Evolutionary conservation across 2,329 filamentous ascomycete genomes (phyloP), one percentile per base, ranked within the genome.

Genomic region (Gliomastix tumulicola): DNA sequence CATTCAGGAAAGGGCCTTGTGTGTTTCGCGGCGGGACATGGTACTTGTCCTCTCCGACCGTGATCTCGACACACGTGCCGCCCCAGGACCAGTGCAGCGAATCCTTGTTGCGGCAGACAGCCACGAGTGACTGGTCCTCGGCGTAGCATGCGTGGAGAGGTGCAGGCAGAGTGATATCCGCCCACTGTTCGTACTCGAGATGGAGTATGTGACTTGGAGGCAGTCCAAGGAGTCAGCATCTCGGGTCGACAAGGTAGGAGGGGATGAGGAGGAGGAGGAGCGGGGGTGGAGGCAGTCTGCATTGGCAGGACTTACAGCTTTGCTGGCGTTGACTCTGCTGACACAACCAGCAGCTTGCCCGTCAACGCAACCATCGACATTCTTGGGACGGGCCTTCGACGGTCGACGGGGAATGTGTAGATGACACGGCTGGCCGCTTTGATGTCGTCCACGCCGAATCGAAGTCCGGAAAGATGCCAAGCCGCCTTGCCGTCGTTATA

Each of bases 11-110:
- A 17, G 27, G 15, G 4, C n/a, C n/a, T n/a, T 30, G 25, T 23
- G 23, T n/a, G 21, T 13, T 6, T 6, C 15, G 20, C 6, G 23
- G 25, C 22, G 21, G 15, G 20, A 37, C 19, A 23, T 27, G 16
- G 20, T 36, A 37, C 30, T 33, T 27, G 11, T 40, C 37, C 12
- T 38, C 33, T 13, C 21, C 32, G 32, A 42, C 35, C 39, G 38
- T 10, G 13, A 35, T 36, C 6, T 35, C 34, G 11, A 34, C 28
- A 31, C 20, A n/a, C n/a, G n/a, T 20, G 35, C 39, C 39, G 42
- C n/a, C 16, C 33, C 33, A 35, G 5, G 13, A 15, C 33, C 33
- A 35, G n/a, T n/a, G n/a, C n/a, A 3, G 28, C 17, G 33, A 27
- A 17, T 6, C 21, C 7, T 12, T 35, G 33, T 19, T 16, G 28